Base-by-base conservation (phyloP, 331 rosid genomes). In the Phaseolus coccineus region DNA sequence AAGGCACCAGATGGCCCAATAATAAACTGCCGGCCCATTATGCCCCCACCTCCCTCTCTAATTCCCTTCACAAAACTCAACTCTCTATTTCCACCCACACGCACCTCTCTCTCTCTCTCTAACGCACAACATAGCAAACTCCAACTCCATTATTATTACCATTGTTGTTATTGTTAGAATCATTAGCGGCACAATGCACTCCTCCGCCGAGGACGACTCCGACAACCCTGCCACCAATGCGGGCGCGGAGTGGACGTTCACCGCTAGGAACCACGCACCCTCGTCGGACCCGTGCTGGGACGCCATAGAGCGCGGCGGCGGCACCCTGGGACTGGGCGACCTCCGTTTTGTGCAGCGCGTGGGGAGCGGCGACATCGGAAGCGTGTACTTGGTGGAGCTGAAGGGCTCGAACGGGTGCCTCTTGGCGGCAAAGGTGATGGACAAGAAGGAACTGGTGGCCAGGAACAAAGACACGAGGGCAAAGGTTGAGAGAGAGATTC, bases 361-460 rank as follows among this genome's bases (percentile, higher is more conserved):
- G 3, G 79, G 84, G 1, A 62, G 79, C 61, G 84, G 79, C 5
- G 84, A 80, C 74, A 80, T 73, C 13, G 84, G 84, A 4, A 63
- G 74, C 31, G 79, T 80, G 59, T 80, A 72, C 27, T 15, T 80
- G 50, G 84, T 66, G 24, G 79, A 80, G 58, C 69, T 80, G 5
- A 80, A 72, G 24, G 79, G 79, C 3, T 58, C 63, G 0, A 35
- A 62, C 16, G 83, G 35, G 47, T 40, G 74, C 61, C 15, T 73
- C 6, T 80, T 73, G 2, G 79, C 79, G 4, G 84, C 79, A 0
- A 80, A 80, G 53, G 84, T 73, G n/a, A 81, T 81, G 84, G 84
- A 81, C 64, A 81, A 74, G 64, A 59, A 67, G 25, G 84, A 74
- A 47, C 55, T 81, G 1, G 16, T 35, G 11, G 24, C 47, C 0